Evolutionary conservation across 805 yeast genomes (phyloP).

Genomic region (Candida railenensis): DNA sequence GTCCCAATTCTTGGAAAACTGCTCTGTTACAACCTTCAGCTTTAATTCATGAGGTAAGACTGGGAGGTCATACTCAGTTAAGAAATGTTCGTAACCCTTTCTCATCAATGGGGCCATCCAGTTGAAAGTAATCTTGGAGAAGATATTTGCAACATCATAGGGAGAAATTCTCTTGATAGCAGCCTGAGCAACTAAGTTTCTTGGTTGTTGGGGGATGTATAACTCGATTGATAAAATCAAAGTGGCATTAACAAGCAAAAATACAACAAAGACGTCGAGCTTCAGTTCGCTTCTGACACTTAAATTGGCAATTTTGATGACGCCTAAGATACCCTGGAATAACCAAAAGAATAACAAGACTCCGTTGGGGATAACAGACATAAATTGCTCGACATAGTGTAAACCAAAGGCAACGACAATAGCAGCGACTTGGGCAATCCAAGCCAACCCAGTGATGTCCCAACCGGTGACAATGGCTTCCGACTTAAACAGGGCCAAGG

Average conservation of each 20-base stretch:
- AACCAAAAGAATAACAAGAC: slow-evolving; percentile 76
- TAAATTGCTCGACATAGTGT: slow-evolving; percentile 71
- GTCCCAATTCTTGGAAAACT: slow-evolving; percentile 62
- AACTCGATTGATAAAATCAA: slow-evolving; percentile 46
- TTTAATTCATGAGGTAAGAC: slow-evolving; percentile 67
- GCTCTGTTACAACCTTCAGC: slow-evolving; percentile 49
- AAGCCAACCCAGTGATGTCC: slow-evolving; percentile 26
- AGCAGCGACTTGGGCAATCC: slow-evolving; percentile 35
- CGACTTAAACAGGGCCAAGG: not conserved
- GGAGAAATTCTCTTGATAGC: slow-evolving; percentile 35
- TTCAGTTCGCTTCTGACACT: slow-evolving; percentile 30
- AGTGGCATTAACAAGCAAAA: slow-evolving; percentile 37
- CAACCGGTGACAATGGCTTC: slow-evolving; percentile 7
- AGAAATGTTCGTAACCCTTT: slow-evolving; percentile 64
- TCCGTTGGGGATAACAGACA: slow-evolving; percentile 64
- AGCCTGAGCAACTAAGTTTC: slow-evolving; percentile 28
- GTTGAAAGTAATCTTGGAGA: slow-evolving; percentile 74
- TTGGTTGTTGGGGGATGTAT: slow-evolving; percentile 31
- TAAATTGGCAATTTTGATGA: slow-evolving; percentile 43
- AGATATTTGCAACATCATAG: slow-evolving; percentile 60
- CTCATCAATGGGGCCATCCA: slow-evolving; percentile 91
- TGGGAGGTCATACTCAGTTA: slow-evolving; percentile 69
- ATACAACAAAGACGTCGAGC: slow-evolving; percentile 23
- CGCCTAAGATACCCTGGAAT: slow-evolving; percentile 47
- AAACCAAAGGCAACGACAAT: slow-evolving; percentile 52